Conservation (phyloP, 192 early-diverging fungal species). For the Mortierella hygrophila region DNA sequence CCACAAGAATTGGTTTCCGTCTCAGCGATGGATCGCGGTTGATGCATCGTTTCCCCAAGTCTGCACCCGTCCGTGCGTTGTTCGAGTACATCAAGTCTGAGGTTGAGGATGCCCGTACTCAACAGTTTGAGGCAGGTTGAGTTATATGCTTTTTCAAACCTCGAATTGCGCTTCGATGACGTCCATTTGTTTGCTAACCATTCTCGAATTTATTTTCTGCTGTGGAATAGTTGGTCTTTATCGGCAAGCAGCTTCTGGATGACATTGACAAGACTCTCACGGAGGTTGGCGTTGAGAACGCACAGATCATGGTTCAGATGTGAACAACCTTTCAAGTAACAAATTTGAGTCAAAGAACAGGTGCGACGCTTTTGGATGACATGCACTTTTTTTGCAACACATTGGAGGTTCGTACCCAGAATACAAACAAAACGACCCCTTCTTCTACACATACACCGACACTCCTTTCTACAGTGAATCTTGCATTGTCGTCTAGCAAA, state of each 20-base stretch:
- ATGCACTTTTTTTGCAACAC: neutral
- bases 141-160: neutral
- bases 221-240: conserved; percentile 76
- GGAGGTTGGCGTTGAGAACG: conserved; percentile 78
- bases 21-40: conserved; percentile 81
- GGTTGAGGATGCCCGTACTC: conserved; percentile 69
- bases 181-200: neutral
- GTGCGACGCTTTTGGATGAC: neutral
- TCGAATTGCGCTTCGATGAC: neutral
- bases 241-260: conserved; percentile 75
- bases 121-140: conserved; percentile 79
- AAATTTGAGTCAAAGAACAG: neutral
- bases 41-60: conserved; percentile 82
- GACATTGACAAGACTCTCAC: conserved; percentile 76
- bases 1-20: conserved; percentile 87
- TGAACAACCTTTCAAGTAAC: conserved; percentile 2
- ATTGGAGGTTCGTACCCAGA: neutral
- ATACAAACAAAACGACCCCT: neutral
- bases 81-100: conserved; percentile 89
- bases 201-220: neutral
- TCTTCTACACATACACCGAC: neutral
- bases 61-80: conserved; percentile 77
- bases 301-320: conserved; percentile 66
- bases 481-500: conserved; percentile 1
- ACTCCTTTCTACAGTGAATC: neutral